phyloP scores from a whole-genome alignment of 1,284 basidiomycete genomes.

The Rhodotorula sp. region DNA sequence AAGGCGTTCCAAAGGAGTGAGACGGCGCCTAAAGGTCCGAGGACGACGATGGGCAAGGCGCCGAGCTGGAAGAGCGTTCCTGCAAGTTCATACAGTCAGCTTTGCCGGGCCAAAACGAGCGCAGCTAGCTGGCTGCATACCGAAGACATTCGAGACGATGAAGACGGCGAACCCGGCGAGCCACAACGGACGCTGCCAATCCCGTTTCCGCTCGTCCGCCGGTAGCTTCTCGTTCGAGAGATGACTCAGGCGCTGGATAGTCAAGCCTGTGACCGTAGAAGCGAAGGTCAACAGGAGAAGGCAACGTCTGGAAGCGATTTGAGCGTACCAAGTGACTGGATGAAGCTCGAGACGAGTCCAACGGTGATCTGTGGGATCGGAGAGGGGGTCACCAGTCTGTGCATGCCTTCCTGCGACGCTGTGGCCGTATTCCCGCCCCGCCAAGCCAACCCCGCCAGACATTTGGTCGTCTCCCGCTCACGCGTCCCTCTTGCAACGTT shows the following conservation, averaged over 20 bases:
- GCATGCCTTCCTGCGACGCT: not conserved
- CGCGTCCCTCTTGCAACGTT: not conserved
- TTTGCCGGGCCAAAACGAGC: too few relatives aligned
- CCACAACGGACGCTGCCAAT: constrained; percentile 79
- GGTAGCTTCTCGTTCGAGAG: constrained; percentile 76
- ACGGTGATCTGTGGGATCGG: constrained; percentile 59
- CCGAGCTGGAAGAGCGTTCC: constrained; percentile 92
- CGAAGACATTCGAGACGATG: constrained; percentile 75
- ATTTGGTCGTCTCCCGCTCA: too few relatives aligned
- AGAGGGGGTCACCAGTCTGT: too few relatives aligned
- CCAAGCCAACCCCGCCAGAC: too few relatives aligned
- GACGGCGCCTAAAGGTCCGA: constrained; percentile 74
- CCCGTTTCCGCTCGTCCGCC: constrained; percentile 61
- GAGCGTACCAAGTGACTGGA: constrained; percentile 73
- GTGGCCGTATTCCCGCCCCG: too few relatives aligned
- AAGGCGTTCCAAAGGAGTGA: constrained; percentile 87
- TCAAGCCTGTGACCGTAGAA: constrained; percentile 59
- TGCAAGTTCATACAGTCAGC: not conserved
- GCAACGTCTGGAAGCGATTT: not conserved
- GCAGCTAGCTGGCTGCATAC: not conserved
- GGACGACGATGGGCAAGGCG: constrained; percentile 85
- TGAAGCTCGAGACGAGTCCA: constrained; percentile 80
- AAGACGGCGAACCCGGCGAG: constrained; percentile 67
- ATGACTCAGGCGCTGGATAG: constrained; percentile 93
- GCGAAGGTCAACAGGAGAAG: constrained; percentile 2